Evolutionary conservation across 75 land plant genomes (phyloP).

Genomic region (Pseudotsuga menziesii): DNA sequence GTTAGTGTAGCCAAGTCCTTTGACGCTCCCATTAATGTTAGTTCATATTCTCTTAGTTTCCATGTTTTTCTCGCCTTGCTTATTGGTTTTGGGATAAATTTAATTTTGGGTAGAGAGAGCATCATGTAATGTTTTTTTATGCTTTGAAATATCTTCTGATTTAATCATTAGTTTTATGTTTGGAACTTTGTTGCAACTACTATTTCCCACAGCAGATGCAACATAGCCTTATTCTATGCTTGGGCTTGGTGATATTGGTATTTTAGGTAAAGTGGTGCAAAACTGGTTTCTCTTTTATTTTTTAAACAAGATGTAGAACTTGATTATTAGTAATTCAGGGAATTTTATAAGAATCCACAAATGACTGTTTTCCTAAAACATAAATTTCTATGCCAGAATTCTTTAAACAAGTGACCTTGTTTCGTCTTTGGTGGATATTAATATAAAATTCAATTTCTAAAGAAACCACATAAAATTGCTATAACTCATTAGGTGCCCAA

Average conservation of each 20-base stretch:
- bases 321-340: not conserved
- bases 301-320: not conserved
- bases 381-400: no score
- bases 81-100: not conserved
- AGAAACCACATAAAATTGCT: no score
- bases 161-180: not conserved
- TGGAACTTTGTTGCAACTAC: slow-evolving; percentile 53
- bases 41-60: not conserved
- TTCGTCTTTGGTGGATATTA: no score
- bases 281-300: not conserved
- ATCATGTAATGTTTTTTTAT: not conserved
- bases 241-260: slow-evolving; percentile 98
- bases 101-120: not conserved
- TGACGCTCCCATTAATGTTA: slow-evolving; percentile 99
- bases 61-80: not conserved
- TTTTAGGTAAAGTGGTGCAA: slow-evolving; percentile 64
- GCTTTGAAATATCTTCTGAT: not conserved
- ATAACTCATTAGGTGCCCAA: no score
- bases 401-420: no score
- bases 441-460: no score
- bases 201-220: slow-evolving; percentile 81
- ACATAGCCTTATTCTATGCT: slow-evolving; percentile 89
- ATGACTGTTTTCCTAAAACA: no score
- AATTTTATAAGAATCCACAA: no score
- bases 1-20: slow-evolving; percentile 99